Evolutionary conservation across 2,329 filamentous ascomycete genomes (phyloP).

Genomic region (Monosporascus ibericus): DNA sequence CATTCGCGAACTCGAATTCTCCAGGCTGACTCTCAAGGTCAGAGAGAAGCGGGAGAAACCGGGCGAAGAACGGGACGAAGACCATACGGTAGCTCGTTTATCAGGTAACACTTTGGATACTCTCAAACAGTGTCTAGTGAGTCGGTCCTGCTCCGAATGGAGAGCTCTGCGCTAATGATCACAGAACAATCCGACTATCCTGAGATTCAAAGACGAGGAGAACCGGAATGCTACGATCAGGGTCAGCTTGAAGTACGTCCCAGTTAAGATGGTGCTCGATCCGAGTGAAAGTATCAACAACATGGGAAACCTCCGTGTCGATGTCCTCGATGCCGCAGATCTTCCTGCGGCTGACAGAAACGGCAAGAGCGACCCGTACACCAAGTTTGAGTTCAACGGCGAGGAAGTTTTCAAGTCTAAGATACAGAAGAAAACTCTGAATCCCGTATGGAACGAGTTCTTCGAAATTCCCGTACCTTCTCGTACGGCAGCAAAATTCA

Average conservation of each 20-base stretch:
- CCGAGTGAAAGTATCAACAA: conserved; percentile 98
- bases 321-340: conserved; percentile 78
- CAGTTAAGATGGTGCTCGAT: conserved; percentile 88
- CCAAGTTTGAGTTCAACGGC: conserved; percentile 86
- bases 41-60: conserved; percentile 73
- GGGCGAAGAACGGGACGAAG: conserved; percentile 58
- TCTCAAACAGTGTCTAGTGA: conserved; percentile 77
- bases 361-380: conserved; percentile 94
- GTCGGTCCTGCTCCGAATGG: conserved; percentile 22
- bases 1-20: conserved; percentile 95
- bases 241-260: conserved; percentile 91
- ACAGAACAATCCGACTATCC: conserved; percentile 83
- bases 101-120: conserved; percentile 81
- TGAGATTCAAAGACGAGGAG: conserved; percentile 73
- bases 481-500: conserved; percentile 77
- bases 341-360: conserved; percentile 94
- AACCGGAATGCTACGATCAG: conserved; percentile 74
- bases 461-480: conserved; percentile 82
- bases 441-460: conserved; percentile 92
- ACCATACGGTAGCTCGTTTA: conserved; percentile 74
- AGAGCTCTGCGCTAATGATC: conserved; percentile 11
- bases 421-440: conserved; percentile 91
- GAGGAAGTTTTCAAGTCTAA: conserved; percentile 93
- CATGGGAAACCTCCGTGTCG: conserved; percentile 91
- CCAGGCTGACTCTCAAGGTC: conserved; percentile 80